Conservation (phyloP, 2,329 filamentous ascomycete species). For the Bisporella sp. region DNA sequence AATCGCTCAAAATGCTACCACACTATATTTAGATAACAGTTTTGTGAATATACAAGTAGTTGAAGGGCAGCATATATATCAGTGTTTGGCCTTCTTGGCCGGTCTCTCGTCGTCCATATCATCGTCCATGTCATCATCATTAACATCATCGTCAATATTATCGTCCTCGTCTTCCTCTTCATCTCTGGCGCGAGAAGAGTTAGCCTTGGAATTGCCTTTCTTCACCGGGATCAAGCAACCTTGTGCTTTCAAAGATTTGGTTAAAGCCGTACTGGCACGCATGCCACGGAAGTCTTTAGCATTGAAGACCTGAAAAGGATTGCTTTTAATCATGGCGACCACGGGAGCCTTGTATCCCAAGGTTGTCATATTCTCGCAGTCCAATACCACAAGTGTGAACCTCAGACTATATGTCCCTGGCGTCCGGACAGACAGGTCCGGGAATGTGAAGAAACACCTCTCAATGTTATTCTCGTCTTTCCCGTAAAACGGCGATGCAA, state of each 20-base stretch:
- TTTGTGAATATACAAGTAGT: no score
- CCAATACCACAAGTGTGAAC: constrained; percentile 67
- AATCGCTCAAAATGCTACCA: no score
- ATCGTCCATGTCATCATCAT: constrained; percentile 9
- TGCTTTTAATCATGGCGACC: constrained; percentile 49
- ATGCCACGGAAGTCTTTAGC: constrained; percentile 85
- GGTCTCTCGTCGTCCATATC: no score
- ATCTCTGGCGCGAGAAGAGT: constrained; percentile 30
- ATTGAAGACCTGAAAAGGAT: constrained; percentile 72
- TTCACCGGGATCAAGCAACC: constrained; percentile 81
- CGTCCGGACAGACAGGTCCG: constrained; percentile 72
- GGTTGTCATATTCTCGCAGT: constrained; percentile 49
- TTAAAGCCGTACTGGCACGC: constrained; percentile 67
- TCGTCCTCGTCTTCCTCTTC: constrained; percentile 20
- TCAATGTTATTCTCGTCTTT: constrained; percentile 65
- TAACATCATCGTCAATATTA: constrained; percentile 16
- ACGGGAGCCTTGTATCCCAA: constrained; percentile 43
- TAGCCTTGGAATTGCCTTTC: constrained; percentile 69
- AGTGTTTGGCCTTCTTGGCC: no score
- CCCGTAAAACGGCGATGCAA: constrained; percentile 70
- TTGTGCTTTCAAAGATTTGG: constrained; percentile 68
- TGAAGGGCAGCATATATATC: no score
- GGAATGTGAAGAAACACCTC: constrained; percentile 82
- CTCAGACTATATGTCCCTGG: constrained; percentile 69
- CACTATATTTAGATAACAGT: no score